Percentiles rank a stretch among this genome's conserved stretches.
Evolutionary conservation across 768 basidiomycete genomes (phyloP).

Genomic region (Agaricus sinodeliciosus): DNA sequence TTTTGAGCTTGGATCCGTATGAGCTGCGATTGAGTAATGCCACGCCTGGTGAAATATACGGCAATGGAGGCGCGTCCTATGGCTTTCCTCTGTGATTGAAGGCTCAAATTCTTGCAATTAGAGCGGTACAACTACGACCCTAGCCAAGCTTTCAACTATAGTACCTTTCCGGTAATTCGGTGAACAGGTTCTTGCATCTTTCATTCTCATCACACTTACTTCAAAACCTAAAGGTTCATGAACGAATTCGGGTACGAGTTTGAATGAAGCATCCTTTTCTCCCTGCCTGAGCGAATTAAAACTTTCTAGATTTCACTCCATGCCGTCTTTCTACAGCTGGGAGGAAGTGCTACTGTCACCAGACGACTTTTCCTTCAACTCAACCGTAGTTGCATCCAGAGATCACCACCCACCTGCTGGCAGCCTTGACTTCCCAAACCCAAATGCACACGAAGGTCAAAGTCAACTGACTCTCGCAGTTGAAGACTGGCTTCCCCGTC

Average conservation of each 20-base stretch:
- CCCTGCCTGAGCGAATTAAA: not conserved
- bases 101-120: conserved; percentile 12
- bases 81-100: not conserved
- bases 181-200: conserved; percentile 12
- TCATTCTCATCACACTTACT: not conserved
- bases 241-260: conserved; percentile 49
- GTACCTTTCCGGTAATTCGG: conserved; percentile 44
- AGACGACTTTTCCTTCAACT: conserved; percentile 52
- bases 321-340: conserved; percentile 59
- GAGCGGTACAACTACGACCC: conserved; percentile 56
- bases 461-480: conserved; percentile 45
- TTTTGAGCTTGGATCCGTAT: conserved; percentile 52
- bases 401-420: conserved; percentile 54
- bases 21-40: conserved; percentile 42
- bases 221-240: conserved; percentile 32
- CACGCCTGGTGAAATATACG: conserved; percentile 48
- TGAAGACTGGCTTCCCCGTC: conserved; percentile 49
- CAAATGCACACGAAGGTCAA: conserved; percentile 47
- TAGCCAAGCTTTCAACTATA: conserved; percentile 44
- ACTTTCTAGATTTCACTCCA: conserved; percentile 45
- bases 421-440: conserved; percentile 45
- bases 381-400: conserved; percentile 46
- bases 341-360: conserved; percentile 45
- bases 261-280: not conserved
- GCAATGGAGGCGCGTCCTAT: conserved; percentile 37